Evolutionary conservation across 768 basidiomycete genomes (phyloP).

Genomic region (Gloeopeniophorella convolvens): DNA sequence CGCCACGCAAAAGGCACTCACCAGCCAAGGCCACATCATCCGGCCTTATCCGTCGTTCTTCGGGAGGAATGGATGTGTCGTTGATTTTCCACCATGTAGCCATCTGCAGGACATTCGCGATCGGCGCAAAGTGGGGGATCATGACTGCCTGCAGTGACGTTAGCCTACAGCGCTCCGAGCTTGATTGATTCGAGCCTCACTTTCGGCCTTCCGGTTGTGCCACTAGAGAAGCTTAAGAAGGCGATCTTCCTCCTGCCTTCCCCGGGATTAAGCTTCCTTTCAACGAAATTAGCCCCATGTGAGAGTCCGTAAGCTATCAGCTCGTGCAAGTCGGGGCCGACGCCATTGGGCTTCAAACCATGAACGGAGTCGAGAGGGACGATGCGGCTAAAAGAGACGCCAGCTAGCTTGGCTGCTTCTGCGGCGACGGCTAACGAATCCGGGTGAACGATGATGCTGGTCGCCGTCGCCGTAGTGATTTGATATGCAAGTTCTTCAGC

Average conservation of each 20-base stretch:
- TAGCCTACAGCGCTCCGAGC: slow-evolving; percentile 32
- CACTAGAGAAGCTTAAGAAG: slow-evolving; percentile 67
- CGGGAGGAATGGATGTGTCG: slow-evolving; percentile 31
- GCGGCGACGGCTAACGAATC: slow-evolving; percentile 25
- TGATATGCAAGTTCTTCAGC: slow-evolving; percentile 54
- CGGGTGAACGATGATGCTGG: slow-evolving; percentile 29
- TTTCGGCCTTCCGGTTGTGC: slow-evolving; percentile 55
- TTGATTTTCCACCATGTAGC: slow-evolving; percentile 17
- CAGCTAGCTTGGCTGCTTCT: slow-evolving; percentile 27
- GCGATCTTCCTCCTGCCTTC: slow-evolving; percentile 58
- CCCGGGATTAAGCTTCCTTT: slow-evolving; percentile 43
- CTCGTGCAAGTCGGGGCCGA: slow-evolving; percentile 35
- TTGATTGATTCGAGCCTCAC: slow-evolving; percentile 15
- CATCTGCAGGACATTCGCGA: slow-evolving; percentile 40
- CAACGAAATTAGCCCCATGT: slow-evolving; percentile 35
- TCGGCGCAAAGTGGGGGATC: slow-evolving; percentile 56
- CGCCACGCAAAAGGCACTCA: slow-evolving; percentile 24
- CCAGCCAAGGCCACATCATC: slow-evolving; percentile 58
- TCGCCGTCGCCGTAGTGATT: slow-evolving; percentile 27
- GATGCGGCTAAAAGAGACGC: slow-evolving; percentile 28
- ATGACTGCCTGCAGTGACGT: slow-evolving; percentile 45
- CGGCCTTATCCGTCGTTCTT: slow-evolving; percentile 37
- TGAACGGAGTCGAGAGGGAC: slow-evolving; percentile 22
- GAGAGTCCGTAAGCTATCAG: slow-evolving; percentile 40
- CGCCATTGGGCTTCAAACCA: neutral